These are phyloP conservation scores for Chlorociboria aeruginascens DNA, from an alignment of 495 filamentous ascomycete genomes.

Conservation along the genomic window DNA sequence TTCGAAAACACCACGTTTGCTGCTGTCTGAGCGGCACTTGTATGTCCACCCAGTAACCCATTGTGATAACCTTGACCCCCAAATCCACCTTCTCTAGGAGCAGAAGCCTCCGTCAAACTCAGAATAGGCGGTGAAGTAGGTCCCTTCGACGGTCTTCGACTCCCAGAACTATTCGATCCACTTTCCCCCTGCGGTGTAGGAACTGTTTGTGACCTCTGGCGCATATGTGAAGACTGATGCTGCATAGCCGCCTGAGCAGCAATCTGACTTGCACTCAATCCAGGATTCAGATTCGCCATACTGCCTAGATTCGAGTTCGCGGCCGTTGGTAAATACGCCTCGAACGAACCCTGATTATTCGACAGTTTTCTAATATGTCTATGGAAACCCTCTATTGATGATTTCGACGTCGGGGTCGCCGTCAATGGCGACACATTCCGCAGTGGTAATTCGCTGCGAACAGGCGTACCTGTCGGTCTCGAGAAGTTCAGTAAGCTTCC, in stretches of 20 bases:
- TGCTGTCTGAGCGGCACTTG: conserved; percentile 63
- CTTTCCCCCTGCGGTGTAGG: conserved; percentile 36
- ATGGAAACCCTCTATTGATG: conserved; percentile 8
- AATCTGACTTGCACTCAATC: conserved; percentile 70
- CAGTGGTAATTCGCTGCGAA: conserved; percentile 7
- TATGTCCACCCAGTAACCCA: conserved; percentile 52
- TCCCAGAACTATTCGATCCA: conserved; percentile 2
- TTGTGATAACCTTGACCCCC: conserved; percentile 49
- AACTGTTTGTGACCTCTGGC: conserved; percentile 63
- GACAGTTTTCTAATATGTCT: conserved; percentile 39
- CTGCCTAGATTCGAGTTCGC: conserved; percentile 31
- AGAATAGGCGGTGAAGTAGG: conserved; percentile 37
- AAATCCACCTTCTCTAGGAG: conserved; percentile 40
- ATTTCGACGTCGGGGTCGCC: conserved; percentile 4
- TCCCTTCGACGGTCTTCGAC: conserved; percentile 9
- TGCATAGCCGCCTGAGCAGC: conserved; percentile 88
- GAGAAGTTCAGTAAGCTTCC: conserved; percentile 43
- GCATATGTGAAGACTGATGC: conserved; percentile 42
- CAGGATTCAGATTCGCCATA: conserved; percentile 24
- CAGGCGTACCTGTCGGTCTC: conserved; percentile 19
- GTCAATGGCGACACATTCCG: conserved; percentile 14
- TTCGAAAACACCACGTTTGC: conserved; percentile 81
- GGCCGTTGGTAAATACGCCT: conserved; percentile 70
- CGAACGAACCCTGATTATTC: conserved; percentile 81
- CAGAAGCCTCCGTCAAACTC: conserved; percentile 43